Evolutionary conservation across 2,329 filamentous ascomycete genomes (phyloP).

Genomic region (Neonectria sp.): DNA sequence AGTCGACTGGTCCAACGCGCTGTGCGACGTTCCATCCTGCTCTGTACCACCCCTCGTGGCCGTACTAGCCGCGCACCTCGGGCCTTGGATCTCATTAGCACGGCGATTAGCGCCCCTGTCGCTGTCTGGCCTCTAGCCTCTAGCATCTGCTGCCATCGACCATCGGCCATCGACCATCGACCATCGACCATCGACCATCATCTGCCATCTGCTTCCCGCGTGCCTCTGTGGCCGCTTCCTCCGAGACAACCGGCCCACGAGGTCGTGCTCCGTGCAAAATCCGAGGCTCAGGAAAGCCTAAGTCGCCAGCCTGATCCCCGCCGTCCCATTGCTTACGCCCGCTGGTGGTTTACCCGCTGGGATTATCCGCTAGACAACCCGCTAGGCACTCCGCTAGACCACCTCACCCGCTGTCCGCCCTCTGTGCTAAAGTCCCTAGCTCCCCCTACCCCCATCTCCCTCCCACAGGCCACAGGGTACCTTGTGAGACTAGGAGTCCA

Average conservation of each 20-base stretch:
- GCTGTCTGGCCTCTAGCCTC: not conserved
- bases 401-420: constrained; percentile 41
- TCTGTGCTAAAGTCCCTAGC: constrained; percentile 39
- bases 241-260: not conserved
- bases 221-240: not conserved
- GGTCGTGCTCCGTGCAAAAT: constrained; percentile 16
- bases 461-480: not conserved
- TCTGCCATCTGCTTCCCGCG: not conserved
- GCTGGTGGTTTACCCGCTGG: constrained; percentile 25
- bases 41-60: constrained; percentile 36
- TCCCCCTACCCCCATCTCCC: not conserved
- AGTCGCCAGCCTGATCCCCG: constrained; percentile 13
- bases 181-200: constrained; percentile 4
- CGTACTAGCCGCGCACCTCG: constrained; percentile 37
- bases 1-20: constrained; percentile 24
- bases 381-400: constrained; percentile 35
- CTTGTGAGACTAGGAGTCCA: constrained; percentile 3
- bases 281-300: constrained; percentile 17
- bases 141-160: not conserved
- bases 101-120: constrained; percentile 21
- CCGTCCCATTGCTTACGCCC: constrained; percentile 22
- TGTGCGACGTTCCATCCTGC: constrained; percentile 41
- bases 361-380: constrained; percentile 30
- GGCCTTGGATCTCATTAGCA: constrained; percentile 15
- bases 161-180: not conserved